phyloP scores from a whole-genome alignment of 2,329 filamentous ascomycete genomes.

The Paraphaeosphaeria minitans region DNA sequence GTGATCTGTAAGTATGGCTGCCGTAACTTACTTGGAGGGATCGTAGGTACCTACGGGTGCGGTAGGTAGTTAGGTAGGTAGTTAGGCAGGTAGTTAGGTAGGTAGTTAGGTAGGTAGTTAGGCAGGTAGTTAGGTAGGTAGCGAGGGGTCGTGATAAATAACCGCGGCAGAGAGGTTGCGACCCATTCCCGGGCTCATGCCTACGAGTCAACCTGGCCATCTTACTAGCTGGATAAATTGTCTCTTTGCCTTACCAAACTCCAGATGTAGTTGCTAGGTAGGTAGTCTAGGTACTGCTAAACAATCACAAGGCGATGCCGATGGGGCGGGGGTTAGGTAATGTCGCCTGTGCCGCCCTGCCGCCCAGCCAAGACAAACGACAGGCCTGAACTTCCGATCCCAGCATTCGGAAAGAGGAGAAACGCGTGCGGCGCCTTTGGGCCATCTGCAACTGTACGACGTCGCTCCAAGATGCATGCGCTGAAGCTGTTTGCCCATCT shows the following conservation, averaged over 20 bases:
- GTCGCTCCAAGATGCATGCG: constrained; percentile 8
- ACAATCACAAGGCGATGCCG: background rate
- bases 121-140: too few relatives aligned
- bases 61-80: too few relatives aligned
- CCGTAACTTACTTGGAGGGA: background rate
- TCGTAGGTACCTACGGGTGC: too few relatives aligned
- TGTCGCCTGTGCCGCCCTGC: background rate
- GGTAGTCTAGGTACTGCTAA: background rate
- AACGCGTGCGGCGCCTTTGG: background rate
- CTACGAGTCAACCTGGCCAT: background rate
- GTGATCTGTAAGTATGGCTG: background rate
- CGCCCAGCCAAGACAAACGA: background rate
- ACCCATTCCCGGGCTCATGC: background rate
- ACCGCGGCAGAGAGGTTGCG: background rate
- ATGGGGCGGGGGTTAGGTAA: background rate
- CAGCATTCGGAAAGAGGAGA: background rate
- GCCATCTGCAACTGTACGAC: background rate
- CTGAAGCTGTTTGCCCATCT: background rate
- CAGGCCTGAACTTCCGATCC: constrained; percentile 5
- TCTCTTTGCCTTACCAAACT: background rate
- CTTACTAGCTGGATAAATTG: background rate
- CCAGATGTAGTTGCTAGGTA: background rate
- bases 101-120: too few relatives aligned
- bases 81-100: too few relatives aligned
- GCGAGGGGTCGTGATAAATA: background rate